phyloP scores from a whole-genome alignment of 2,329 filamentous ascomycete species.

The Apiospora malaysiana region DNA sequence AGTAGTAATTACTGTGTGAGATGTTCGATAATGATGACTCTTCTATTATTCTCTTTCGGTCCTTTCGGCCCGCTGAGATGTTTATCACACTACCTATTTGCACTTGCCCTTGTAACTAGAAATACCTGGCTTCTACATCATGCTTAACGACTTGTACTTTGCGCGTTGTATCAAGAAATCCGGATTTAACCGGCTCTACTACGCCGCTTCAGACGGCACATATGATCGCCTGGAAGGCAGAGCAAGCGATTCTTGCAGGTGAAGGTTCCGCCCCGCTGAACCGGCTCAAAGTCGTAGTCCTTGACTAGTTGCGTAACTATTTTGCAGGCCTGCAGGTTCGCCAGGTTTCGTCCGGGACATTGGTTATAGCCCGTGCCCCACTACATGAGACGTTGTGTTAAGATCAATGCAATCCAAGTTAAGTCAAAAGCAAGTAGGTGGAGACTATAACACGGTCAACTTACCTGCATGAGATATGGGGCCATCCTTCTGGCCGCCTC shows the following conservation, averaged over 20 bases:
- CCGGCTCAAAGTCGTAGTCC: background rate
- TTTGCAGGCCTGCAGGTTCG: background rate
- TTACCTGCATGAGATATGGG: background rate
- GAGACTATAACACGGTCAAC: background rate
- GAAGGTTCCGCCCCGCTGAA: background rate
- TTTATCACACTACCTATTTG: no score
- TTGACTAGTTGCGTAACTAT: background rate
- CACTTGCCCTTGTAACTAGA: no score
- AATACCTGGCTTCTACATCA: no score
- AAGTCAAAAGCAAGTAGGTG: no score
- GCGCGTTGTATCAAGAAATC: background rate
- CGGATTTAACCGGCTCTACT: background rate
- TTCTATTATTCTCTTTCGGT: background rate
- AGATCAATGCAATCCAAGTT: background rate
- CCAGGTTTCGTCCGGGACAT: constrained; percentile 1
- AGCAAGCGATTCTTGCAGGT: background rate
- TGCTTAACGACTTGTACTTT: no score
- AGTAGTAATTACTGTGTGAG: background rate
- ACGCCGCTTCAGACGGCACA: background rate
- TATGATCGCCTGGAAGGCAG: background rate
- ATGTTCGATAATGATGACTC: background rate
- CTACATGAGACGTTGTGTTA: background rate
- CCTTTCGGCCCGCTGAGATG: no score
- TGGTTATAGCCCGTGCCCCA: constrained; percentile 7
- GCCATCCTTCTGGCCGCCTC: background rate